These are phyloP conservation scores for Blastocystis sp. DNA, from an alignment of 352 stramenopile genomes.

Conservation along the genomic window DNA sequence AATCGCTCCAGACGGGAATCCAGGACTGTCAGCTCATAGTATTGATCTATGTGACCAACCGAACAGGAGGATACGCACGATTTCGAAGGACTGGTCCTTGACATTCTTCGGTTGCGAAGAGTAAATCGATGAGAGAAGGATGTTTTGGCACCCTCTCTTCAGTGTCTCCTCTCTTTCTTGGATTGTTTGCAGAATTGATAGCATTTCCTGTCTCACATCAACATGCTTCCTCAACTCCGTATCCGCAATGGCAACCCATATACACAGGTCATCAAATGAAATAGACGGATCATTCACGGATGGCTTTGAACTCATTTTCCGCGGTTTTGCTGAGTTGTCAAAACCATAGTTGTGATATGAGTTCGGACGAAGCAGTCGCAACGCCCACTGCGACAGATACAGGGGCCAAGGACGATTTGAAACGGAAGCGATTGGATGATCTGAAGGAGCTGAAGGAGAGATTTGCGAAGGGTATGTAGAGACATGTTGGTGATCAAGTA, in stretches of 20 bases:
- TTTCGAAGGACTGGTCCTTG: not conserved
- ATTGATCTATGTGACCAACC: not conserved
- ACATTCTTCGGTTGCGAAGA: not conserved
- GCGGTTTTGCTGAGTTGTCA: too few relatives aligned
- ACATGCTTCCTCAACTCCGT: not conserved
- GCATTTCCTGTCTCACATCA: not conserved
- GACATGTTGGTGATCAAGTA: not conserved
- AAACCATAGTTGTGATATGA: too few relatives aligned
- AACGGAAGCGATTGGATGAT: constrained; percentile 8
- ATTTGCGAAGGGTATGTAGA: constrained; percentile 7
- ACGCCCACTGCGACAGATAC: not conserved
- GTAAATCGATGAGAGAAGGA: not conserved
- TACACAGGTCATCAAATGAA: not conserved
- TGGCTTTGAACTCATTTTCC: not conserved
- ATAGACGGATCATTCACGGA: not conserved
- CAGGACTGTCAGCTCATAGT: not conserved
- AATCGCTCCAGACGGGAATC: not conserved
- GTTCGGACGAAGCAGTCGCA: not conserved
- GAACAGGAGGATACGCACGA: not conserved
- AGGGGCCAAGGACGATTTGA: not conserved
- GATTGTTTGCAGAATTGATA: not conserved
- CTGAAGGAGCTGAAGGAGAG: constrained; percentile 40
- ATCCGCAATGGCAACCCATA: not conserved
- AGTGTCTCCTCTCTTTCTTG: not conserved
- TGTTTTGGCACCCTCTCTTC: not conserved